Percentiles rank a stretch among this genome's conserved stretches.
These are phyloP conservation scores for Aspergillus novofumigatus DNA, from an alignment of 2,329 filamentous ascomycete genomes.

Conservation along the genomic window DNA sequence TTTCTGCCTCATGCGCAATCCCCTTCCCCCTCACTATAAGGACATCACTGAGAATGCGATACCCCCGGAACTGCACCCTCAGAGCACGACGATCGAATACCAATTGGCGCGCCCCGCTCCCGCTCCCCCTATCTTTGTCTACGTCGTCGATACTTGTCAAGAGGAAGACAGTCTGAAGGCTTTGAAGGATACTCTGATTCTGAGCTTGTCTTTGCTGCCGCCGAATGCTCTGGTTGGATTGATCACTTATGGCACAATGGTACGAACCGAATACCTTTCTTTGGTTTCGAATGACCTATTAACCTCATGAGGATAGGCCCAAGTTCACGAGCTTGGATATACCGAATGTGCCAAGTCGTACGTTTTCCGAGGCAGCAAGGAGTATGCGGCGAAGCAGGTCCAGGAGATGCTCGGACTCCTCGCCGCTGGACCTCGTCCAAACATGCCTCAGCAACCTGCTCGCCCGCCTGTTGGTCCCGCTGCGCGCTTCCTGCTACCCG, in stretches of 20 bases:
- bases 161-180: conserved; percentile 65
- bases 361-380: conserved; percentile 95
- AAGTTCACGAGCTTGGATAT: conserved; percentile 97
- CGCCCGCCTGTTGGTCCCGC: conserved; percentile 74
- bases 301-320: conserved; percentile 53
- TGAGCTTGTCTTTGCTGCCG: conserved; percentile 61
- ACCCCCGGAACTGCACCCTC: conserved; percentile 61
- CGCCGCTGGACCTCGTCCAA: conserved; percentile 67
- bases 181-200: conserved; percentile 63
- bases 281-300: conserved; percentile 12
- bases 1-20: conserved; percentile 64
- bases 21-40: conserved; percentile 64
- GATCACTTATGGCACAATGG: conserved; percentile 81
- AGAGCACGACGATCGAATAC: conserved; percentile 65
- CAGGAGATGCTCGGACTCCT: conserved; percentile 95
- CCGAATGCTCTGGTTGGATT: conserved; percentile 61
- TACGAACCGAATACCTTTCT: conserved; percentile 37
- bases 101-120: conserved; percentile 59
- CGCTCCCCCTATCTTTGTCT: conserved; percentile 63
- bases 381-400: conserved; percentile 97
- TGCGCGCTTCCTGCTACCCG: conserved; percentile 85
- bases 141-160: conserved; percentile 66
- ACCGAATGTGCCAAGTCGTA: conserved; percentile 98
- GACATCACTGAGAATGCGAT: conserved; percentile 64
- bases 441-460: conserved; percentile 67